A percentile compares a stretch with the other conserved stretches of the same genome.
These are phyloP conservation scores for Boletus eberwhitei DNA, from an alignment of 768 basidiomycete species.

Conservation along the genomic window DNA sequence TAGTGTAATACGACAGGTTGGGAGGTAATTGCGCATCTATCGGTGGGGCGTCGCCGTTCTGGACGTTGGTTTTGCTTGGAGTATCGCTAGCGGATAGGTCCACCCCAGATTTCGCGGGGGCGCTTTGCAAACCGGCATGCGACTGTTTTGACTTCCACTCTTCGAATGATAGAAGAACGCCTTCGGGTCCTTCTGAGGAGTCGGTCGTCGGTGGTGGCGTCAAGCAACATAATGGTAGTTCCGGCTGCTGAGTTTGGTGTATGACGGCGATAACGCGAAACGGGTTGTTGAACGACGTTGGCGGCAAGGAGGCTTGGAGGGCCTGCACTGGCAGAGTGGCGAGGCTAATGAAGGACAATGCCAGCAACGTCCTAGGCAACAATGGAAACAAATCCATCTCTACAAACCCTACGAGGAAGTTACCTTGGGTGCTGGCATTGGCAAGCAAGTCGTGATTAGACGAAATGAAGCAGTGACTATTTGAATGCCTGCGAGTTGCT, in stretches of 20 bases:
- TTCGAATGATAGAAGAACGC: slow-evolving; percentile 75
- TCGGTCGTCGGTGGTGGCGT: slow-evolving; percentile 41
- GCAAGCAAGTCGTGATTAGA: slow-evolving; percentile 2
- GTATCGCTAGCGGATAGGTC: slow-evolving; percentile 5
- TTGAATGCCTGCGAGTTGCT: too few relatives aligned
- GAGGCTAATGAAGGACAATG: slow-evolving; percentile 35
- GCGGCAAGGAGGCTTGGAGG: slow-evolving; percentile 24
- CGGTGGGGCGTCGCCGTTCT: slow-evolving; percentile 1
- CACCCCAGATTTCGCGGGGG: slow-evolving; percentile 10
- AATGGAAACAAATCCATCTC: slow-evolving; percentile 5
- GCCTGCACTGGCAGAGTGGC: slow-evolving; percentile 33
- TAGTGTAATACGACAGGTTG: slow-evolving; percentile 9
- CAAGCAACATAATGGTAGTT: slow-evolving; percentile 67
- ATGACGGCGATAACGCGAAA: slow-evolving; percentile 55
- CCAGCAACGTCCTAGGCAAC: slow-evolving; percentile 21
- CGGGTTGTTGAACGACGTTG: slow-evolving; percentile 50
- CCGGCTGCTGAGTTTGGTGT: slow-evolving; percentile 43
- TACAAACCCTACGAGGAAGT: slow-evolving; percentile 1
- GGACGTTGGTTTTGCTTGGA: not conserved
- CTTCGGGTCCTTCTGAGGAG: slow-evolving; percentile 48
- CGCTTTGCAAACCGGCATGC: slow-evolving; percentile 34
- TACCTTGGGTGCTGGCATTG: slow-evolving; percentile 5
- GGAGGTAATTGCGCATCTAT: slow-evolving; percentile 11
- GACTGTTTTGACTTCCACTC: slow-evolving; percentile 81
- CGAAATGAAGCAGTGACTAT: not conserved